Percentiles rank a stretch among this genome's conserved stretches.
These are phyloP conservation scores for Oryza punctata DNA, from an alignment of 176 grass and related monocot species.

Conservation along the genomic window DNA sequence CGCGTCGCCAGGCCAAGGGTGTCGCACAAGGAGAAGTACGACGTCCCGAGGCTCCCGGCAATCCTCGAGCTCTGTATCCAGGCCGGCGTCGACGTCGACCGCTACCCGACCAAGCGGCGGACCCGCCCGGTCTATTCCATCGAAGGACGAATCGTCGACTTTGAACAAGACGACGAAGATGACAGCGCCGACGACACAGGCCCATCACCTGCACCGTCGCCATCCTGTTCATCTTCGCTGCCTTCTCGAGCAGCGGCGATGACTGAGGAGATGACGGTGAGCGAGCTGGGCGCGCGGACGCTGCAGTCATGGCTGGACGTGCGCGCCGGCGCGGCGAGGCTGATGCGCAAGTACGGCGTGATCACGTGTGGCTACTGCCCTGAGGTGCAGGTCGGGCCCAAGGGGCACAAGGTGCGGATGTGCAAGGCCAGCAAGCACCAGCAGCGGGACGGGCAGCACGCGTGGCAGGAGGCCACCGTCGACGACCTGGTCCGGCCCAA, in stretches of 20 bases:
- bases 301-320: constrained; percentile 58
- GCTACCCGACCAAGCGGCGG: constrained; percentile 63
- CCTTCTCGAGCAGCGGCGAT: neutral
- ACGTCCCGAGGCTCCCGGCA: constrained; percentile 49
- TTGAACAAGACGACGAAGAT: constrained; percentile 46
- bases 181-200: neutral
- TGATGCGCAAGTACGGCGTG: constrained; percentile 65
- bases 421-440: constrained; percentile 60
- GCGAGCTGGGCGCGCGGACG: constrained; percentile 44
- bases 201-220: neutral
- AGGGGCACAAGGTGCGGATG: neutral
- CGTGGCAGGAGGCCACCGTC: constrained; percentile 70
- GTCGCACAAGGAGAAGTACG: constrained; percentile 67
- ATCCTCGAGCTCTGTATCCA: constrained; percentile 78
- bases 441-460: constrained; percentile 27
- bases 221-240: neutral
- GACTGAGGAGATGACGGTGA: neutral
- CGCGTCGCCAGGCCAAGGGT: constrained; percentile 64
- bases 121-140: constrained; percentile 63
- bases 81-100: constrained; percentile 54
- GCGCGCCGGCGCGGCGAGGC: constrained; percentile 43
- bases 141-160: constrained; percentile 68
- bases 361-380: constrained; percentile 76
- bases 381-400: constrained; percentile 76
- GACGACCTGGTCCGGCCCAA: constrained; percentile 64